phyloP scores from a whole-genome alignment of 768 basidiomycete species.

The Tricholoma flavovirens region DNA sequence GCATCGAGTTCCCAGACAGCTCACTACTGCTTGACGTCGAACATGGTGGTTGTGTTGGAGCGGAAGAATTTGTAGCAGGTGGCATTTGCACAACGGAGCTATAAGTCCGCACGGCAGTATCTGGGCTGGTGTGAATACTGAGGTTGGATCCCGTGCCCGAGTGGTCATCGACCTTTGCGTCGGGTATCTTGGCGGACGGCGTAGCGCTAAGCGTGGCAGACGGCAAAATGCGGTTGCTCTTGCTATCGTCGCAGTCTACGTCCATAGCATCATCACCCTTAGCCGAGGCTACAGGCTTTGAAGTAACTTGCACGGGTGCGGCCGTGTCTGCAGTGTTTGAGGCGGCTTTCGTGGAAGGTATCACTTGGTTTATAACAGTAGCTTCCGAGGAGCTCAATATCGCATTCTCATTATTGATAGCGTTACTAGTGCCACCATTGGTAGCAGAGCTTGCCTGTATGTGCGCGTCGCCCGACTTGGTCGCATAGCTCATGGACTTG shows the following conservation, averaged over 20 bases:
- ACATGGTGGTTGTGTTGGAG: too few relatives aligned
- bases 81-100: too few relatives aligned
- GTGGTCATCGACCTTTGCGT: too few relatives aligned
- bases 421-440: not conserved
- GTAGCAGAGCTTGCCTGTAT: not conserved
- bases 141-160: too few relatives aligned
- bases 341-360: not conserved
- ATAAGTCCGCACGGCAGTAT: too few relatives aligned
- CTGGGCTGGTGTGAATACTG: too few relatives aligned
- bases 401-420: not conserved
- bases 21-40: too few relatives aligned
- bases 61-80: too few relatives aligned
- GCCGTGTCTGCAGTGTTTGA: not conserved
- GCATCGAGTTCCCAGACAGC: too few relatives aligned
- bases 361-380: too few relatives aligned
- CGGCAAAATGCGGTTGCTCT: not conserved
- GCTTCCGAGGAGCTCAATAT: not conserved
- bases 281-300: not conserved
- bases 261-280: not conserved
- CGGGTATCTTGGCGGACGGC: too few relatives aligned
- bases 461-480: not conserved
- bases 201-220: too few relatives aligned
- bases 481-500: not conserved
- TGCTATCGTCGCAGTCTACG: not conserved
- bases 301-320: not conserved